These are phyloP conservation scores for Mycena citricolor DNA, from an alignment of 1,284 basidiomycete species.

Conservation along the genomic window DNA sequence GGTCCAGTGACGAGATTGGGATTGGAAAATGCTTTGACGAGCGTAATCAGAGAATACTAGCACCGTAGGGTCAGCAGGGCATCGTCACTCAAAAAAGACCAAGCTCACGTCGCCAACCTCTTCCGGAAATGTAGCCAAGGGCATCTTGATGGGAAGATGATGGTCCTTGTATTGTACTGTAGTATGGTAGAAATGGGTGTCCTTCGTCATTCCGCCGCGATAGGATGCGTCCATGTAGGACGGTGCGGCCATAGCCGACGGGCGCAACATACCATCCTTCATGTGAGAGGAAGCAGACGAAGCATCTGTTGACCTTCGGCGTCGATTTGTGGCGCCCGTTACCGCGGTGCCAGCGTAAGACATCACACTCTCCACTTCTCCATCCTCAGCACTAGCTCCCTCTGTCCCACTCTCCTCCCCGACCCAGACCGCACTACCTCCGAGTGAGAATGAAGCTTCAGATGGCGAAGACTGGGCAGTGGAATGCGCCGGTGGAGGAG, in stretches of 20 bases:
- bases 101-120: constrained; percentile 80
- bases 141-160: constrained; percentile 73
- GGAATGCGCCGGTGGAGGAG: constrained; percentile 26
- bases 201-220: constrained; percentile 62
- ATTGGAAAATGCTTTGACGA: constrained; percentile 76
- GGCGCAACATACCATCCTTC: constrained; percentile 36
- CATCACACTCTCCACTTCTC: constrained; percentile 38
- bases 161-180: constrained; percentile 68
- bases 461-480: constrained; percentile 52
- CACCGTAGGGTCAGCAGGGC: constrained; percentile 19
- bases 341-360: constrained; percentile 36
- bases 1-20: constrained; percentile 64
- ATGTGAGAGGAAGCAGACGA: constrained; percentile 37
- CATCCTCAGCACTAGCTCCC: constrained; percentile 32
- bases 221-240: constrained; percentile 43
- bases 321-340: constrained; percentile 32
- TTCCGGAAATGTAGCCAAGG: constrained; percentile 72
- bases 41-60: constrained; percentile 84
- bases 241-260: constrained; percentile 33
- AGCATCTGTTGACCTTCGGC: constrained; percentile 67
- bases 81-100: neutral
- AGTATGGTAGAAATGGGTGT: constrained; percentile 86
- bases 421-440: constrained; percentile 78
- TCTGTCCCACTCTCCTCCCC: constrained; percentile 65
- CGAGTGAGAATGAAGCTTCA: constrained; percentile 68